phyloP scores from a whole-genome alignment of 2,329 filamentous ascomycete species.

The Stagonosporopsis rhizophila region DNA sequence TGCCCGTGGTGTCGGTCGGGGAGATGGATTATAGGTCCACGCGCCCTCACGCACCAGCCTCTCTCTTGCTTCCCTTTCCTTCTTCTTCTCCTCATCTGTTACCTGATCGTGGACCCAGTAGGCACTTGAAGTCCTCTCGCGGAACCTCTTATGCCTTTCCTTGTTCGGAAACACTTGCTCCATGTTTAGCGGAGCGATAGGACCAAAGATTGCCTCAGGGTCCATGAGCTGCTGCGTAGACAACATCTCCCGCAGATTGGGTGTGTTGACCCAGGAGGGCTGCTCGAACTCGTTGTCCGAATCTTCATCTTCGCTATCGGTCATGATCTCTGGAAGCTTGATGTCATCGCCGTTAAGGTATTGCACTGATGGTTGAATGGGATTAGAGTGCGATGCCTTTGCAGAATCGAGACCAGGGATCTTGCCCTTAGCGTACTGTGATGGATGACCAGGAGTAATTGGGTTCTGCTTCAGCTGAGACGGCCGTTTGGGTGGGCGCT shows the following conservation, averaged over 20 bases:
- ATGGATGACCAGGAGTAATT: conserved; percentile 65
- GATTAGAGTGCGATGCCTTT: conserved; percentile 57
- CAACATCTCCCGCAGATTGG: conserved; percentile 77
- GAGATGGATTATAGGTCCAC: conserved; percentile 63
- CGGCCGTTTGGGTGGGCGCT: conserved; percentile 45
- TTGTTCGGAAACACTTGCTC: conserved; percentile 86
- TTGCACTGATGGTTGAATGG: conserved; percentile 65
- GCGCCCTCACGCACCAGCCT: conserved; percentile 81
- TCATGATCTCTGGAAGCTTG: conserved; percentile 91
- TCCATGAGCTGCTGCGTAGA: conserved; percentile 85
- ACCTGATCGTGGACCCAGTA: conserved; percentile 89
- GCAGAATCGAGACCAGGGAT: conserved; percentile 83
- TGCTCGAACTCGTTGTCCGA: conserved; percentile 69
- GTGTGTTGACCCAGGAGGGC: conserved; percentile 88
- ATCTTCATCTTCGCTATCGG: conserved; percentile 90
- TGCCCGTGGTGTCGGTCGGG: conserved; percentile 32
- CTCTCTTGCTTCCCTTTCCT: conserved; percentile 80
- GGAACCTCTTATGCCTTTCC: conserved; percentile 86
- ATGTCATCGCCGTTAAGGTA: conserved; percentile 91
- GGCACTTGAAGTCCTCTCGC: conserved; percentile 88
- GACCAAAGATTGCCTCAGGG: conserved; percentile 85
- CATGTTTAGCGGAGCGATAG: conserved; percentile 87
- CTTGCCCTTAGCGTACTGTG: conserved; percentile 77
- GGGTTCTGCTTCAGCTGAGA: conserved; percentile 56
- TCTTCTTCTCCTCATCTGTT: conserved; percentile 85